Percentiles rank a stretch among this genome's conserved stretches.
These are phyloP conservation scores for Apophysomyces variabilis DNA, from an alignment of 371 early-diverging fungal species.

Conservation along the genomic window DNA sequence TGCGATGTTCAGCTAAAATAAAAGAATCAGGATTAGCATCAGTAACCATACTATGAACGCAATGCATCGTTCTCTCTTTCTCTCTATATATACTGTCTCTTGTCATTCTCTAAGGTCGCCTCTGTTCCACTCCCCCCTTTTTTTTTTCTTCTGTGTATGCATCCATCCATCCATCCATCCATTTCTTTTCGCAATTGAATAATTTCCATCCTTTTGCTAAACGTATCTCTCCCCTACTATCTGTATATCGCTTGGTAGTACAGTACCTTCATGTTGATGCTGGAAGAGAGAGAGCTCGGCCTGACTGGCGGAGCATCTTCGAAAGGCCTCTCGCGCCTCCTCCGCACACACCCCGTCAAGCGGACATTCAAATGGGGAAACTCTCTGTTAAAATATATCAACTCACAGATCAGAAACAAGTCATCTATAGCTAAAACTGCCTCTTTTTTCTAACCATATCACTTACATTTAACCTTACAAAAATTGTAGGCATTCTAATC, in stretches of 20 bases:
- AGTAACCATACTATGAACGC: no score
- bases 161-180: constrained; percentile 5
- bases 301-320: constrained; percentile 4
- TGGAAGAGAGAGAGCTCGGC: constrained; percentile 1
- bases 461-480: no score
- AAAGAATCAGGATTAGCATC: not conserved
- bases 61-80: no score
- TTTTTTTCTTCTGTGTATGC: not conserved
- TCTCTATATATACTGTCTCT: not conserved
- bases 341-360: not conserved
- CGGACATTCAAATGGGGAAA: not conserved
- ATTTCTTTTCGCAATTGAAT: not conserved
- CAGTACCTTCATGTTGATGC: constrained; percentile 9
- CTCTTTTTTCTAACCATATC: no score
- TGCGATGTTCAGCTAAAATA: constrained; percentile 94
- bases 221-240: not conserved
- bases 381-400: no score
- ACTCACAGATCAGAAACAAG: no score
- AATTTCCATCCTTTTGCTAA: not conserved
- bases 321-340: constrained; percentile 1
- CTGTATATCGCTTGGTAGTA: not conserved
- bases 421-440: no score
- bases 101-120: not conserved
- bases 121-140: not conserved
- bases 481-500: no score